phyloP scores from a whole-genome alignment of 2,329 filamentous ascomycete species.

The Teratosphaeria pseudoeucalypti region DNA sequence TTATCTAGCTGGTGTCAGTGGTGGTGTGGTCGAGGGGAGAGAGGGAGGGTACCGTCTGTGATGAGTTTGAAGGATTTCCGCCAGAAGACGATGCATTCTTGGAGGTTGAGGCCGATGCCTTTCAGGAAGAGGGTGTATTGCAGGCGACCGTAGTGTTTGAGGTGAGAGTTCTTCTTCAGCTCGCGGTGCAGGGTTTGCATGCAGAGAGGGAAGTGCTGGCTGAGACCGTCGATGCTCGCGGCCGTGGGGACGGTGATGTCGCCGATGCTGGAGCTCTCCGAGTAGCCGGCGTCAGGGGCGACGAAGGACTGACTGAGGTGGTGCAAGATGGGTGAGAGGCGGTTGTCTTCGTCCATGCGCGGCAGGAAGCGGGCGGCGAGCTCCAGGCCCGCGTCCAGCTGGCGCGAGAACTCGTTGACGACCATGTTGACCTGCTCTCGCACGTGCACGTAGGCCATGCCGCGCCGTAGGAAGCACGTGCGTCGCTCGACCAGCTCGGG shows the following conservation, averaged over 20 bases:
- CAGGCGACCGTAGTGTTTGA: constrained; percentile 86
- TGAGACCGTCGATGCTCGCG: constrained; percentile 66
- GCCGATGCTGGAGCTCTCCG: constrained; percentile 46
- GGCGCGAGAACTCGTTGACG: constrained; percentile 69
- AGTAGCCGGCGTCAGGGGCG: constrained; percentile 77
- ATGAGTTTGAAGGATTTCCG: constrained; percentile 73
- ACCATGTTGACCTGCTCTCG: constrained; percentile 84
- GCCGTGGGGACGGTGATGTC: constrained; percentile 67
- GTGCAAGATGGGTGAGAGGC: constrained; percentile 62
- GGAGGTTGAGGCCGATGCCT: constrained; percentile 82
- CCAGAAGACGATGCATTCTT: constrained; percentile 90
- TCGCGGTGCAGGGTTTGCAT: constrained; percentile 87
- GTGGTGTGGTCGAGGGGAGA: not conserved
- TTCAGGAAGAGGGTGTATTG: constrained; percentile 97
- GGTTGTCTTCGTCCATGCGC: constrained; percentile 89
- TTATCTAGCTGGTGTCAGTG: constrained; percentile 44
- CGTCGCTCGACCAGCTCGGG: constrained; percentile 78
- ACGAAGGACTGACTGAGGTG: constrained; percentile 95
- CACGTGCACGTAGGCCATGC: constrained; percentile 84
- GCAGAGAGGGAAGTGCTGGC: constrained; percentile 78
- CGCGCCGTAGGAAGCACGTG: constrained; percentile 63
- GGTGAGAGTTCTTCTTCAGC: constrained; percentile 74
- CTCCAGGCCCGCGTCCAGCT: constrained; percentile 75
- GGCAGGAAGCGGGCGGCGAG: constrained; percentile 84
- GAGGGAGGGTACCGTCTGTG: constrained; percentile 48